phyloP scores from a whole-genome alignment of 2,329 filamentous ascomycete species.

The Aureobasidium mangrovei region DNA sequence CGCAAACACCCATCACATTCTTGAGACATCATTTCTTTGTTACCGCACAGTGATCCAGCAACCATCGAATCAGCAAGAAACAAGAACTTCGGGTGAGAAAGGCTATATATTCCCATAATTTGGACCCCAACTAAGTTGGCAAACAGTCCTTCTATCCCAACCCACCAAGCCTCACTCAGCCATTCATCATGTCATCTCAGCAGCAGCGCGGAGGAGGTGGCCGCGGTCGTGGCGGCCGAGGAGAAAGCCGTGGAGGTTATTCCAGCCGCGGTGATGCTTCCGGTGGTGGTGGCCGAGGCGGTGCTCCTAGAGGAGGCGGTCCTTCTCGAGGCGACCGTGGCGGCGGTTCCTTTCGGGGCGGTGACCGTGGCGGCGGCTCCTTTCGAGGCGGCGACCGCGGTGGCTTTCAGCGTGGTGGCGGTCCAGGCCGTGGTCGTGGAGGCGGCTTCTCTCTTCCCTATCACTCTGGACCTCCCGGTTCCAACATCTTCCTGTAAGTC shows the following conservation, averaged over 20 bases:
- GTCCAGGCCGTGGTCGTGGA: constrained; percentile 14
- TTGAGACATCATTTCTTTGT: too few species aligned
- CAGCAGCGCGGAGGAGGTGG: not conserved
- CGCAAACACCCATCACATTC: too few species aligned
- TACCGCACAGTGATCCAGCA: too few species aligned
- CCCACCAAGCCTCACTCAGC: not conserved
- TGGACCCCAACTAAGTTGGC: too few species aligned
- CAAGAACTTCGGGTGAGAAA: too few species aligned
- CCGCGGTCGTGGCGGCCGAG: constrained; percentile 16
- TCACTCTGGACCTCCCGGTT: not conserved
- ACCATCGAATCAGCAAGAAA: too few species aligned
- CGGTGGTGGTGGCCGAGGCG: constrained; percentile 12
- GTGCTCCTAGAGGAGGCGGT: constrained; percentile 13
- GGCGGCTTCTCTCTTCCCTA: not conserved
- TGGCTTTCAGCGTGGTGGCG: constrained; percentile 21
- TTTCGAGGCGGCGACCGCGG: constrained; percentile 18
- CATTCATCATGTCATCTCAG: not conserved
- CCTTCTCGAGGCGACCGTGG: constrained; percentile 12
- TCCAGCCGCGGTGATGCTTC: constrained; percentile 12
- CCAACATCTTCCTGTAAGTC: constrained; percentile 22
- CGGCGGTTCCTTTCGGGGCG: constrained; percentile 16
- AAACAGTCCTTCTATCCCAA: too few species aligned
- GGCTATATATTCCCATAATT: too few species aligned
- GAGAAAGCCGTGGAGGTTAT: constrained; percentile 1
- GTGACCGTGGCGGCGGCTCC: constrained; percentile 20